Percentiles rank a stretch among this genome's conserved stretches.
Conservation (phyloP, 2,329 filamentous ascomycete species). For the Fusarium drepaniforme region DNA sequence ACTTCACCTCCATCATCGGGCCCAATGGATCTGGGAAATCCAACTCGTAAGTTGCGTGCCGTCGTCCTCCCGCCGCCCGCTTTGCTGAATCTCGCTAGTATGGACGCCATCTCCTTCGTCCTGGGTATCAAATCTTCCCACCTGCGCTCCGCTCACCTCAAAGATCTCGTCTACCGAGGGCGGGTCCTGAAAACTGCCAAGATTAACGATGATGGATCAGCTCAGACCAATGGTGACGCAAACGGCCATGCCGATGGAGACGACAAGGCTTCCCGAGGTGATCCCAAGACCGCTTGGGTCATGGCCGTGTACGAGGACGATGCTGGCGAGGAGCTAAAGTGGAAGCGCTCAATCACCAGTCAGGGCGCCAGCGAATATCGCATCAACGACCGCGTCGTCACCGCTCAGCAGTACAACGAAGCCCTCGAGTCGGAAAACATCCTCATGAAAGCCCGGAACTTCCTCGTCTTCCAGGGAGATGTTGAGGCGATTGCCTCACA, state of each 20-base stretch:
- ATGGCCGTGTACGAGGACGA: slow-evolving; percentile 99
- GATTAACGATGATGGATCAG: slow-evolving; percentile 92
- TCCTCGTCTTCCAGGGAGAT: slow-evolving; percentile 97
- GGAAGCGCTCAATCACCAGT: slow-evolving; percentile 95
- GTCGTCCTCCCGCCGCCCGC: background rate
- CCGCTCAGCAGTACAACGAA: slow-evolving; percentile 92
- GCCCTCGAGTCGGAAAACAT: slow-evolving; percentile 95
- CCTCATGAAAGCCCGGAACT: slow-evolving; percentile 96
- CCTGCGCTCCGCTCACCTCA: slow-evolving; percentile 90
- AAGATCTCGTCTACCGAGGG: slow-evolving; percentile 95
- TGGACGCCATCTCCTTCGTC: slow-evolving; percentile 99
- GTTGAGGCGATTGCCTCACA: slow-evolving; percentile 97
- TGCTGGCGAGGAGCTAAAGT: slow-evolving; percentile 91
- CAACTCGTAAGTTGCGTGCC: slow-evolving; percentile 78
- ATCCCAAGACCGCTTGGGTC: slow-evolving; percentile 97
- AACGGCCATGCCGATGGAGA: slow-evolving; percentile 73
- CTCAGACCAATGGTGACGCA: slow-evolving; percentile 69
- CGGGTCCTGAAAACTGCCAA: slow-evolving; percentile 92
- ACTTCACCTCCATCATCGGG: slow-evolving; percentile 99
- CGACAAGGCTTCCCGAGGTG: slow-evolving; percentile 76
- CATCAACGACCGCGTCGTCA: slow-evolving; percentile 93
- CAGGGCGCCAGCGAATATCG: slow-evolving; percentile 93
- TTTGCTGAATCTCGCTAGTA: slow-evolving; percentile 64
- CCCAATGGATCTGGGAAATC: slow-evolving; percentile 99
- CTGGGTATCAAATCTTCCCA: slow-evolving; percentile 99